Conservation (phyloP, 176 grass and related monocot species). For the Luzula sylvatica region DNA sequence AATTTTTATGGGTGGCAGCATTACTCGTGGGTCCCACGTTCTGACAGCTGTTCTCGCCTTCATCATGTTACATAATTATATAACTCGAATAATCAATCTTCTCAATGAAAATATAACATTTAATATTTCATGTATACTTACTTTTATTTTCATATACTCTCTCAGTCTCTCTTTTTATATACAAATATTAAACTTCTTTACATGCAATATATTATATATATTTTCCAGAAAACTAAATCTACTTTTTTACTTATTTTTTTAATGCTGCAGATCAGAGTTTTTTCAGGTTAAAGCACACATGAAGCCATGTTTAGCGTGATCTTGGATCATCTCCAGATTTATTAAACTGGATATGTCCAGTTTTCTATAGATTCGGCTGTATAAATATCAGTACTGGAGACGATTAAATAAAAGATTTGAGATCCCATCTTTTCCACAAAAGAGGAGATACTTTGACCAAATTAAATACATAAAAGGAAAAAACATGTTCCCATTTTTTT, state of each 20-base stretch:
- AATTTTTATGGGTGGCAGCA: too few relatives aligned
- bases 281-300: not conserved
- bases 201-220: not conserved
- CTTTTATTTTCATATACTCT: not conserved
- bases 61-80: too few relatives aligned
- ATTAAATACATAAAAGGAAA: too few relatives aligned
- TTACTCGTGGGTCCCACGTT: too few relatives aligned
- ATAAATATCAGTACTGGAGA: not conserved
- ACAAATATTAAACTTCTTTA: not conserved
- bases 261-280: not conserved
- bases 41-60: too few relatives aligned
- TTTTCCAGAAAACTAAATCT: not conserved
- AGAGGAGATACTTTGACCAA: constrained; percentile 2
- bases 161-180: not conserved
- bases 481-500: too few relatives aligned
- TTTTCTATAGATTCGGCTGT: not conserved
- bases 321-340: too few relatives aligned
- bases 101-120: too few relatives aligned
- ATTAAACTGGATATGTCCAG: not conserved
- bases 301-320: not conserved
- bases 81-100: too few relatives aligned
- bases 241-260: not conserved
- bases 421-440: not conserved
- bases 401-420: not conserved
- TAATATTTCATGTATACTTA: too few relatives aligned